Base-by-base conservation (phyloP, 2,329 filamentous ascomycete species). In the Cryphonectria parasitica region DNA sequence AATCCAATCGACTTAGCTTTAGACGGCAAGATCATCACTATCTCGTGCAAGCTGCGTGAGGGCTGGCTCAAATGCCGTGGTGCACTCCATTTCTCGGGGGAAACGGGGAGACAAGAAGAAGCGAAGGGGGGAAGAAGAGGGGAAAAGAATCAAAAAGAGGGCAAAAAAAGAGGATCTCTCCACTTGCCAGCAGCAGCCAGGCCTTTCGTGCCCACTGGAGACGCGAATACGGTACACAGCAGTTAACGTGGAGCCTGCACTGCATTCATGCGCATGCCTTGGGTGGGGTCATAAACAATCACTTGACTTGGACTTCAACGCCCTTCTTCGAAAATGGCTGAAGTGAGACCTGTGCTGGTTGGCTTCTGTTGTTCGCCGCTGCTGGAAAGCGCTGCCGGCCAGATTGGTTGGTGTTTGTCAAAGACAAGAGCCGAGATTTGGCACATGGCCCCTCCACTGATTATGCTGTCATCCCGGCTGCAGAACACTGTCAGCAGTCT, bases 1-100 rank as follows among this genome's bases (percentile, higher is more conserved):
- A 43, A 28, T n/a, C 25, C 22, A 15, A 10, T 25, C 28, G 7
- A 34, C 22, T 43, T 45, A 10, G 41, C 63, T 64, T 45, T 7
- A 31, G 43, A 11, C 28, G 41, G n/a, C n/a, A 64, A 22, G 62
- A 64, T 64, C 62, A 34, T 52, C 43, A 25, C 52, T 63, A 45
- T 63, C 63, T 22, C 13, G 19, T 36, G 63, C 41, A 52, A 19
- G 63, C 15, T 64, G 63, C 28, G 25, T 64, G 63, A 64, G 41
- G 22, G 17, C 43, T 64, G 34, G 28, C 43, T 64, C 43, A 64
- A 19, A 7, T n/a, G 63, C 43, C 28, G 43, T 13, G 6, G 63
- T 22, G 6, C 8, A 2, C 36, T 11, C 8, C 36, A 39, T 39
- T 39, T 34, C 41, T 64, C 25, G 31, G 11, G n/a, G 2, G 3